These are phyloP conservation scores for Ceratocystis huliohia DNA, from an alignment of 2,329 filamentous ascomycete genomes.

Conservation along the genomic window DNA sequence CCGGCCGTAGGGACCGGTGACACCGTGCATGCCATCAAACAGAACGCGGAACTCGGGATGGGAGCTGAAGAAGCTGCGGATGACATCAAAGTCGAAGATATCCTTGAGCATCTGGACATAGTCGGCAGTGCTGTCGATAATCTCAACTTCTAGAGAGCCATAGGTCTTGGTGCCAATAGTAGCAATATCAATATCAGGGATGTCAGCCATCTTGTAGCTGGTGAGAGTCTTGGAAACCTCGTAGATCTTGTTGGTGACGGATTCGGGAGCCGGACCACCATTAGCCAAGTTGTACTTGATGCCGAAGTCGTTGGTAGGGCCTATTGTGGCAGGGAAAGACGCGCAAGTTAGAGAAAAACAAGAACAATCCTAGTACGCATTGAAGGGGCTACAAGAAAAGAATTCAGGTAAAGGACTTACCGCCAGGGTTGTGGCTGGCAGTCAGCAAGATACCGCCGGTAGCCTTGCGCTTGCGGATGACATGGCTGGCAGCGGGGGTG, in stretches of 20 bases:
- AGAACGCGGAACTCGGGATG: conserved; percentile 93
- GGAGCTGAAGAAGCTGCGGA: conserved; percentile 79
- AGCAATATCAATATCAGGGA: conserved; percentile 73
- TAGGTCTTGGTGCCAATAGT: conserved; percentile 75
- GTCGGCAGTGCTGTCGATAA: conserved; percentile 84
- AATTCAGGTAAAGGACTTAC: conserved; percentile 37
- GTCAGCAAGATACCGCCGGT: conserved; percentile 95
- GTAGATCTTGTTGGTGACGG: conserved; percentile 96
- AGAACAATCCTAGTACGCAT: not conserved
- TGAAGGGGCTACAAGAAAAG: not conserved
- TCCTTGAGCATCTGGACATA: conserved; percentile 94
- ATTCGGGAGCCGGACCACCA: conserved; percentile 87
- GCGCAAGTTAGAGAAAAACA: not conserved
- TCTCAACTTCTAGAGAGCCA: conserved; percentile 79
- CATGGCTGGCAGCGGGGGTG: conserved; percentile 87
- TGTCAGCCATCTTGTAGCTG: conserved; percentile 82
- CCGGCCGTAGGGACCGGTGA: conserved; percentile 88
- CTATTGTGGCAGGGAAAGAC: conserved; percentile 33
- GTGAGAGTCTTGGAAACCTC: conserved; percentile 79
- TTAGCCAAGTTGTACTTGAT: conserved; percentile 99
- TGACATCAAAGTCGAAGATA: conserved; percentile 94
- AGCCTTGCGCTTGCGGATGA: conserved; percentile 88
- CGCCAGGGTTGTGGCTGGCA: conserved; percentile 95
- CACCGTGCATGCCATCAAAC: conserved; percentile 87
- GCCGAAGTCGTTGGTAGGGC: conserved; percentile 87